phyloP scores from a whole-genome alignment of 495 filamentous ascomycete species.

The Hypoxylon subgilvum region DNA sequence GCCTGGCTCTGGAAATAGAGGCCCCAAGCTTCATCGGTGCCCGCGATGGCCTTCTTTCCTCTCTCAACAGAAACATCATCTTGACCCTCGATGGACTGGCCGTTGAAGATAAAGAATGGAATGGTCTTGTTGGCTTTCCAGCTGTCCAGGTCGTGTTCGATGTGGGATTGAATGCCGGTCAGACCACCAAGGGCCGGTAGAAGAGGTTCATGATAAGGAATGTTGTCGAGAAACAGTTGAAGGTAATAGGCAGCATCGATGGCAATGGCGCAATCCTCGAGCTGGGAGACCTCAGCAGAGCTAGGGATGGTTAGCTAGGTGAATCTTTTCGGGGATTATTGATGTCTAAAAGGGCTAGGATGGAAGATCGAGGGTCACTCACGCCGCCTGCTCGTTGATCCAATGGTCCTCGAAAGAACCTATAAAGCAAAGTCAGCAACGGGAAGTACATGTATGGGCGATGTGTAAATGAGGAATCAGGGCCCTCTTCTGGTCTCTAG shows the following conservation, averaged over 20 bases:
- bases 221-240: slow-evolving; percentile 69
- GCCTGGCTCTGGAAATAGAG: slow-evolving; percentile 83
- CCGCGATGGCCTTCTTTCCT: slow-evolving; percentile 56
- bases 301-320: too few relatives aligned
- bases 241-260: slow-evolving; percentile 94
- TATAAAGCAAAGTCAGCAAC: slow-evolving; percentile 39
- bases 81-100: slow-evolving; percentile 74
- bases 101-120: slow-evolving; percentile 88
- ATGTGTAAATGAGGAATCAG: neutral
- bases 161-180: slow-evolving; percentile 73
- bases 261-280: slow-evolving; percentile 75
- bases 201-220: slow-evolving; percentile 78
- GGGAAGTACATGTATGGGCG: neutral
- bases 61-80: slow-evolving; percentile 58
- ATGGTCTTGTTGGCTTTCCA: slow-evolving; percentile 68
- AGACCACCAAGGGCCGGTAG: slow-evolving; percentile 88
- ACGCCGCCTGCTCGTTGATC: slow-evolving; percentile 54
- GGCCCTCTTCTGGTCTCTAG: neutral
- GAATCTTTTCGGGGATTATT: slow-evolving; percentile 8
- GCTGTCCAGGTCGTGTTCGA: slow-evolving; percentile 73
- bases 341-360: neutral
- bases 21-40: slow-evolving; percentile 73
- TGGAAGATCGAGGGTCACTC: slow-evolving; percentile 9
- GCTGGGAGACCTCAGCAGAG: slow-evolving; percentile 46
- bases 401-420: slow-evolving; percentile 52